These are phyloP conservation scores for Podaxis rugospora DNA, from an alignment of 768 basidiomycete species.

Conservation along the genomic window DNA sequence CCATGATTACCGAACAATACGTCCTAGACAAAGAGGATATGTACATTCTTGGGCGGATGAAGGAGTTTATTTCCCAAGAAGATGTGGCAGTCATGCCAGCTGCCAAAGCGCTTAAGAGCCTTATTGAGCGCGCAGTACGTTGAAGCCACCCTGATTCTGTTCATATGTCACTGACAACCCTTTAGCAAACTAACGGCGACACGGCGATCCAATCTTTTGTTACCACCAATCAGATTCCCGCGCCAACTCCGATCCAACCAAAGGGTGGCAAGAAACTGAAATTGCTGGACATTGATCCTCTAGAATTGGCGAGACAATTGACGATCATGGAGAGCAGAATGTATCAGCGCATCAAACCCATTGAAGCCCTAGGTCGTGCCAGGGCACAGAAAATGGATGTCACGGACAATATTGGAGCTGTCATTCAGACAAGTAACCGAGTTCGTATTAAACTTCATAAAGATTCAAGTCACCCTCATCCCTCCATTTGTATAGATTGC, in stretches of 20 bases:
- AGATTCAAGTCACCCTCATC: neutral
- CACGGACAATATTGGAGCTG: conserved; percentile 79
- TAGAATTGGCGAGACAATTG: conserved; percentile 89
- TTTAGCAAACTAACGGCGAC: conserved; percentile 41
- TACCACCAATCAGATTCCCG: conserved; percentile 48
- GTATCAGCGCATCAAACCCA: conserved; percentile 84
- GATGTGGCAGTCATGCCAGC: conserved; percentile 62
- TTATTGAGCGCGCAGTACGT: conserved; percentile 80
- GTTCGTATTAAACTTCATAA: conserved; percentile 33
- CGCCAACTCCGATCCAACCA: conserved; percentile 75
- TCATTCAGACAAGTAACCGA: conserved; percentile 86
- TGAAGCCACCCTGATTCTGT: neutral
- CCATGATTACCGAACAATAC: conserved; percentile 83
- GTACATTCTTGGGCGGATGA: conserved; percentile 77
- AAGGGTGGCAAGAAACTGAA: conserved; percentile 70
- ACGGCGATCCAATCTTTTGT: conserved; percentile 56
- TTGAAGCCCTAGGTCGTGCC: conserved; percentile 85
- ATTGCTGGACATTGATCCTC: conserved; percentile 78
- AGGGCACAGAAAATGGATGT: conserved; percentile 71
- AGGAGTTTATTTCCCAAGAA: conserved; percentile 67
- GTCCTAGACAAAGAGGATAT: conserved; percentile 84
- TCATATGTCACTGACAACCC: conserved; percentile 3
- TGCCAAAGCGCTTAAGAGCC: conserved; percentile 67
- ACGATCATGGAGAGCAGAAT: conserved; percentile 86
- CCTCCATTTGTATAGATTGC: conserved; percentile 57